phyloP scores from a whole-genome alignment of 768 basidiomycete genomes.

The Leccinum arenicola region DNA sequence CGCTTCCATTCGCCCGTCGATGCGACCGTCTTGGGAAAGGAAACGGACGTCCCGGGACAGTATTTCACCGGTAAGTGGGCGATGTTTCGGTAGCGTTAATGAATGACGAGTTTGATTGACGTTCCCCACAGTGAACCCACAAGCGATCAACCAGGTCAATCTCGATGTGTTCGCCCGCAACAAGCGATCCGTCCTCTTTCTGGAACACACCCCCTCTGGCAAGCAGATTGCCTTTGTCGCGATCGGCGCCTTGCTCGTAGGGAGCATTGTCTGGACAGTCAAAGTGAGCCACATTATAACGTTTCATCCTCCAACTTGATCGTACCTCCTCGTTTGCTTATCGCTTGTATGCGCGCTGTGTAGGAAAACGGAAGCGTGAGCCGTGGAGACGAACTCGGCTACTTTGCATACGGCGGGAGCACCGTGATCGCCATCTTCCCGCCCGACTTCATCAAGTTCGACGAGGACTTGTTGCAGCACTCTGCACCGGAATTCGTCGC shows the following conservation, averaged over 20 bases:
- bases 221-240: slow-evolving; percentile 65
- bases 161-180: slow-evolving; percentile 69
- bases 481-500: slow-evolving; percentile 33
- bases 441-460: slow-evolving; percentile 50
- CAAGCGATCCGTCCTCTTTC: slow-evolving; percentile 51
- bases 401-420: slow-evolving; percentile 77
- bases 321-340: neutral
- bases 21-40: slow-evolving; percentile 42
- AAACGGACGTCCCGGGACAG: slow-evolving; percentile 48
- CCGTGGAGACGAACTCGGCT: slow-evolving; percentile 65
- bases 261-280: slow-evolving; percentile 65
- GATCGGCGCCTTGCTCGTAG: slow-evolving; percentile 80
- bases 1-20: slow-evolving; percentile 74
- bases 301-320: neutral
- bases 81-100: neutral
- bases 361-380: slow-evolving; percentile 48
- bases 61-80: slow-evolving; percentile 53
- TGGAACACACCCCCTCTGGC: slow-evolving; percentile 46
- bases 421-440: slow-evolving; percentile 65
- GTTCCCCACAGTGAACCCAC: slow-evolving; percentile 59
- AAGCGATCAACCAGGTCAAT: slow-evolving; percentile 65
- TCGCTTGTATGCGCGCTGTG: neutral
- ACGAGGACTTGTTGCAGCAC: slow-evolving; percentile 57
- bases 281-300: slow-evolving; percentile 10
- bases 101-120: neutral